Evolutionary conservation across 2,329 filamentous ascomycete genomes (phyloP).

Genomic region (Didymellaceae sp.): DNA sequence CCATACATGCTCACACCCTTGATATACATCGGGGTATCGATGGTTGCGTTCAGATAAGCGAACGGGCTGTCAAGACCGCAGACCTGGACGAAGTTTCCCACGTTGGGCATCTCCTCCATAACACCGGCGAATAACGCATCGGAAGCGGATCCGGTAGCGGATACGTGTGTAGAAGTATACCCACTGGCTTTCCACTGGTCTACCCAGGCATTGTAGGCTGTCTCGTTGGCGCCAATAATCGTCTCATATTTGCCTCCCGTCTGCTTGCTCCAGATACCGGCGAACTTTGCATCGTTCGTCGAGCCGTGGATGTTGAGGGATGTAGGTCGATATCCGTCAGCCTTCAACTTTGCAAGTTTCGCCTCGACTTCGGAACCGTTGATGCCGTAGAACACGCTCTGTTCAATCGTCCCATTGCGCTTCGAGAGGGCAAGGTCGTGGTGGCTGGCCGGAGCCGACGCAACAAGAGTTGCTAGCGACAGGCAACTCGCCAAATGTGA

Average conservation of each 20-base stretch:
- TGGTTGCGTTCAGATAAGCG: slow-evolving; percentile 10
- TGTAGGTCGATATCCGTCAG: slow-evolving; percentile 23
- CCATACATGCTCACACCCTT: slow-evolving; percentile 30
- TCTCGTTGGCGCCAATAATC: slow-evolving; percentile 22
- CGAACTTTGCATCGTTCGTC: slow-evolving; percentile 21
- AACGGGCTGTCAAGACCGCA: slow-evolving; percentile 22
- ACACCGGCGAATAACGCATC: slow-evolving; percentile 29
- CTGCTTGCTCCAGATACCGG: slow-evolving; percentile 28
- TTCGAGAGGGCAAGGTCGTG: slow-evolving; percentile 6
- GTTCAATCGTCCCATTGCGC: slow-evolving; percentile 19
- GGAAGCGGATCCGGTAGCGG: slow-evolving; percentile 27
- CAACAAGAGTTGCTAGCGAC: slow-evolving; percentile 15
- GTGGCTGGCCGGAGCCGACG: slow-evolving; percentile 10
- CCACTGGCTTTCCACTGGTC: slow-evolving; percentile 21
- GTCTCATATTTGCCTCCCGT: slow-evolving; percentile 23
- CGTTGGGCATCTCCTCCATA: slow-evolving; percentile 21
- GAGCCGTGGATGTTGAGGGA: slow-evolving; percentile 26
- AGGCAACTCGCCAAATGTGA: slow-evolving; percentile 4
- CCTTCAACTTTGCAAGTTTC: slow-evolving; percentile 19
- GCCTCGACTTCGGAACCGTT: slow-evolving; percentile 6
- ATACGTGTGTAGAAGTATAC: slow-evolving; percentile 30
- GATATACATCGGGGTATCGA: slow-evolving; percentile 15
- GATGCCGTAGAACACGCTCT: slow-evolving; percentile 20
- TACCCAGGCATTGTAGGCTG: slow-evolving; percentile 26
- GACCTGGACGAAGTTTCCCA: slow-evolving; percentile 16